Base-by-base conservation (phyloP, 257 asterid genomes). In the Solanum neorickii region DNA sequence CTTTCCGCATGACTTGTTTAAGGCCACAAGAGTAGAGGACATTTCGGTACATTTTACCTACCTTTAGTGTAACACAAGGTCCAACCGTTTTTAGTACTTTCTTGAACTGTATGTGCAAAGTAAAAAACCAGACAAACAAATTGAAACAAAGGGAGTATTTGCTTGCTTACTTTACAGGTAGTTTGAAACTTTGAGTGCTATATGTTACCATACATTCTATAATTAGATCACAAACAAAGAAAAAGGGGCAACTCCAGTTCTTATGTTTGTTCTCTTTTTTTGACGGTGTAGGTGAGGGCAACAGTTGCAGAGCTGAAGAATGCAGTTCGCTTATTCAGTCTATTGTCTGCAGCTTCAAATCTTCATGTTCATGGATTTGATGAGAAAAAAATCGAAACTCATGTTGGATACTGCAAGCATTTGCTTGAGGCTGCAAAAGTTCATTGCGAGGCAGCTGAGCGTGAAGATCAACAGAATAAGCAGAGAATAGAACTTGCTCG, bases 311-410 rank as follows among this genome's bases (percentile, higher is more conserved):
- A 97, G 92, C 99, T 97, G 72, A 93, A 93, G 91, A 97, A 97
- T 88, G 99, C 99, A 85, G 98, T 97, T 87, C 98, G 99, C 77
- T 88, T 97, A 92, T 97, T 97, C 94, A 93, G 97, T 93, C 86
- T 97, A 91, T 91, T 97, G 46, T 96, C 99, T 87, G 89, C 96
- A 73, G 94, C 99, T 78, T 94, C 99, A 85, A 92, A 95, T 89
- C 98, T 93, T 88, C 98, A 97, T 27, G 89, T 88, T 88, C 99
- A 97, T 90, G 99, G 99, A 82, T 95, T 97, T 90, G 99, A 97
- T 87, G 99, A 97, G 93, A 96, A 94, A 93, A 96, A 97, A 91
- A 97, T 97, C 8, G 99, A 94, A 87, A 97, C 99, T 87, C 99
- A 97, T 83, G 99, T 97, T 89, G 97, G 94, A 29, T 97, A 97